A percentile compares a stretch with the other conserved stretches of the same genome.
These are phyloP conservation scores for Lepiota subincarnata DNA, from an alignment of 768 basidiomycete species.

Conservation along the genomic window DNA sequence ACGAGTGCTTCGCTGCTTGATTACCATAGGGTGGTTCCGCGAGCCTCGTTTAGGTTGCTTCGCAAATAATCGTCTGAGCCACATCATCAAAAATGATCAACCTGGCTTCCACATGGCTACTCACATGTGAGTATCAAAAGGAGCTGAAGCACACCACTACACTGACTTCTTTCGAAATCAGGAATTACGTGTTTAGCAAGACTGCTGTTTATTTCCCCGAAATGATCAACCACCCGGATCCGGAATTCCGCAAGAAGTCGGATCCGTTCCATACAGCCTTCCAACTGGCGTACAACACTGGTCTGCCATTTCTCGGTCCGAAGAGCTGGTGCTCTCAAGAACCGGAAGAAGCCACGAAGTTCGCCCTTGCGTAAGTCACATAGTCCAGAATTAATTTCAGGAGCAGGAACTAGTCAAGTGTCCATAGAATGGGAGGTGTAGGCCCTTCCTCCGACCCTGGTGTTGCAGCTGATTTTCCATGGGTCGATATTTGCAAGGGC, in stretches of 20 bases:
- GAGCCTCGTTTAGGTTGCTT: slow-evolving; percentile 32
- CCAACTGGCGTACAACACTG: slow-evolving; percentile 34
- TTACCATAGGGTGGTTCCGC: slow-evolving; percentile 34
- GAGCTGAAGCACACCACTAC: background rate
- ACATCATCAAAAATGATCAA: slow-evolving; percentile 30
- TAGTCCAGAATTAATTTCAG: background rate
- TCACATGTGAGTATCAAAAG: slow-evolving; percentile 26
- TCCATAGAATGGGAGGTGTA: slow-evolving; percentile 30
- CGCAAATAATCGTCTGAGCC: slow-evolving; percentile 34
- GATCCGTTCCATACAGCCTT: slow-evolving; percentile 35
- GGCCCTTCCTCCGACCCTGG: slow-evolving; percentile 37
- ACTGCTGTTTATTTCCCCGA: slow-evolving; percentile 27
- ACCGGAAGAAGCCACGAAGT: slow-evolving; percentile 31
- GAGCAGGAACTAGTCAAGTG: background rate
- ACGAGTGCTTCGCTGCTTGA: slow-evolving; percentile 30
- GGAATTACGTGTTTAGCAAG: slow-evolving; percentile 35
- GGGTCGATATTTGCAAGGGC: slow-evolving; percentile 28
- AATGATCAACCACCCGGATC: slow-evolving; percentile 32
- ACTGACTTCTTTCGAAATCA: slow-evolving; percentile 4
- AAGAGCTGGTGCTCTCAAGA: slow-evolving; percentile 34
- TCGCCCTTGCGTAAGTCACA: slow-evolving; percentile 27
- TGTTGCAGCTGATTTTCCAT: slow-evolving; percentile 37
- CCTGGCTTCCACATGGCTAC: slow-evolving; percentile 34
- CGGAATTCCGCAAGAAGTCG: slow-evolving; percentile 28
- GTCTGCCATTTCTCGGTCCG: slow-evolving; percentile 30